Conservation (phyloP, 768 basidiomycete genomes). For the Chlorophyllum brunneum region DNA sequence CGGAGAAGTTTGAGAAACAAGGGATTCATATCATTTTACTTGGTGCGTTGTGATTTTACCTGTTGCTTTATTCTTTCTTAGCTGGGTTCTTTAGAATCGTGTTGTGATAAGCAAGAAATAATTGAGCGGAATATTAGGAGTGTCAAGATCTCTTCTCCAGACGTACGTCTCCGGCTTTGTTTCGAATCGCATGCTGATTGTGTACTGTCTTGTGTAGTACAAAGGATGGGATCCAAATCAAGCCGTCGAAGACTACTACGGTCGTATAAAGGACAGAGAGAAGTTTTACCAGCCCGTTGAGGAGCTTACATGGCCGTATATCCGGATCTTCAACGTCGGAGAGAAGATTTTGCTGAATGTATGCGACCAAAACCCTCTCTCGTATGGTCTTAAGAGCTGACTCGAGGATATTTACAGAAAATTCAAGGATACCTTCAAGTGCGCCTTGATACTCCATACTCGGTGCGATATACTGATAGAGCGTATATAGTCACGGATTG, state of each 20-base stretch:
- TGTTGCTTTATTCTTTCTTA: not conserved
- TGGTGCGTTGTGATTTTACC: conserved; percentile 43
- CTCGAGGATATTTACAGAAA: conserved; percentile 41
- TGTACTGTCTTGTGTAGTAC: conserved; percentile 50
- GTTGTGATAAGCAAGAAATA: conserved; percentile 89
- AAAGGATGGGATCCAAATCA: conserved; percentile 88
- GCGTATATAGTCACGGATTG: conserved; percentile 75
- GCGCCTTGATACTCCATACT: conserved; percentile 7
- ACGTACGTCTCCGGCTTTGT: conserved; percentile 50
- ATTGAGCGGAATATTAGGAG: conserved; percentile 92
- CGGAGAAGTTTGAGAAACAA: conserved; percentile 79
- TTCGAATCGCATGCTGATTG: conserved; percentile 6
- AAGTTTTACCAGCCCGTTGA: conserved; percentile 87
- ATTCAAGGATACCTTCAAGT: conserved; percentile 89
- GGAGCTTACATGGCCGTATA: conserved; percentile 88
- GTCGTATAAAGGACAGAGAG: conserved; percentile 85
- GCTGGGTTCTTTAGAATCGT: conserved; percentile 55
- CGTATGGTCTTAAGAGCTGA: not conserved
- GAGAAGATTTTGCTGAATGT: conserved; percentile 96
- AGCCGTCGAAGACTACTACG: conserved; percentile 90
- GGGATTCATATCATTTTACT: conserved; percentile 94
- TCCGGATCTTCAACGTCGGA: conserved; percentile 94
- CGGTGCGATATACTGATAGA: not conserved
- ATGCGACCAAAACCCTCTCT: conserved; percentile 20
- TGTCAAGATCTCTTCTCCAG: conserved; percentile 98